phyloP scores from a whole-genome alignment of 1,139 yeast species.

The Ogataea hybrid region DNA sequence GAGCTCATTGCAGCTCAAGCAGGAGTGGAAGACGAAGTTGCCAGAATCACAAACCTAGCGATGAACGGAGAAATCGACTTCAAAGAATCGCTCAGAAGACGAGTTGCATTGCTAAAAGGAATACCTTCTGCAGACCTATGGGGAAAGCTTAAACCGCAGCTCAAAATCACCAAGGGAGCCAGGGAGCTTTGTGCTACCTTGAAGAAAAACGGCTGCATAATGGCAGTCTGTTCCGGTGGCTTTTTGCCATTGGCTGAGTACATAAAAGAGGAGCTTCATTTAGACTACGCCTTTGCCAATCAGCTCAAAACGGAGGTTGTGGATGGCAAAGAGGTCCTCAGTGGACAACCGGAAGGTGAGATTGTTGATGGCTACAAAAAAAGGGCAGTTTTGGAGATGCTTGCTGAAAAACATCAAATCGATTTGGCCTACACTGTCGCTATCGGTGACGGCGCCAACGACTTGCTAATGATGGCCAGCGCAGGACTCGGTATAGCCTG shows the following conservation, averaged over 20 bases:
- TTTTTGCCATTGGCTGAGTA: constrained; percentile 83
- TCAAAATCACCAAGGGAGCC: constrained; percentile 82
- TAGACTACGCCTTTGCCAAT: constrained; percentile 92
- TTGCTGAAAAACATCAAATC: constrained; percentile 63
- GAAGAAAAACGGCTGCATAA: constrained; percentile 57
- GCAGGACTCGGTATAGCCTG: constrained; percentile 97
- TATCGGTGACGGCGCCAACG: constrained; percentile 98
- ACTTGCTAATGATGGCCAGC: constrained; percentile 83
- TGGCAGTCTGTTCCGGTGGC: constrained; percentile 95
- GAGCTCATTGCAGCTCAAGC: constrained; percentile 92
- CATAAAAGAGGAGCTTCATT: constrained; percentile 63
- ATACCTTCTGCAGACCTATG: constrained; percentile 71
- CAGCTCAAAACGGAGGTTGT: constrained; percentile 53
- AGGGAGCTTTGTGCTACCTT: constrained; percentile 63
- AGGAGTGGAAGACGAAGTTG: constrained; percentile 71
- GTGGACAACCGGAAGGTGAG: constrained; percentile 63
- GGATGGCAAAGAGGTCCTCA: constrained; percentile 50
- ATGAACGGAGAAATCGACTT: constrained; percentile 98
- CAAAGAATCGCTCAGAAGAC: constrained; percentile 69
- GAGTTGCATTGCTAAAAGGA: constrained; percentile 80
- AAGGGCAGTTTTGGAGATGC: constrained; percentile 66
- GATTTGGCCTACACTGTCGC: constrained; percentile 66
- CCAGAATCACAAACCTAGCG: constrained; percentile 85
- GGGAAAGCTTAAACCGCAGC: constrained; percentile 70
- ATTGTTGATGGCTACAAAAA: constrained; percentile 86